Evolutionary conservation across 345 rosid genomes (phyloP).

Genomic region (Sisymbrium altissimum): DNA sequence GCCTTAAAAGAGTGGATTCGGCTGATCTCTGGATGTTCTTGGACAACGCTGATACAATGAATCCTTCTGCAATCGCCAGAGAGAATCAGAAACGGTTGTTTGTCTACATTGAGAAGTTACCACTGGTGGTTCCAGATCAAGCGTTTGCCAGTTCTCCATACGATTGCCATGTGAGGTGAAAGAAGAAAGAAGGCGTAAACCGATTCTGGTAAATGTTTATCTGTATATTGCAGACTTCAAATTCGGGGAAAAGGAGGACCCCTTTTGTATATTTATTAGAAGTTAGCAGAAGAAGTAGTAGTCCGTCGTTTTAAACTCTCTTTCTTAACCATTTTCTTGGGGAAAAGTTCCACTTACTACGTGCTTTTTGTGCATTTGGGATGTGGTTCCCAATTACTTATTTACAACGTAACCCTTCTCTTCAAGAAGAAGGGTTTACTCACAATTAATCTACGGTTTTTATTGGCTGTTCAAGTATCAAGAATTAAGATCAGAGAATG

Average conservation of each 20-base stretch:
- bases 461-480: background rate
- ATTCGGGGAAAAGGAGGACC: background rate
- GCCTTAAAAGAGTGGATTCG: constrained; percentile 52
- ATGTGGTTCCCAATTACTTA: background rate
- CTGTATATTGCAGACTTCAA: constrained; percentile 3
- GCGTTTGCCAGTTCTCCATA: constrained; percentile 39
- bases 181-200: background rate
- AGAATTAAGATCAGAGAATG: background rate
- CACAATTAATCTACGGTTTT: background rate
- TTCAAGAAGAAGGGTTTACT: background rate
- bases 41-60: constrained; percentile 44
- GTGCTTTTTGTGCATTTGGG: constrained; percentile 22
- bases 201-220: constrained; percentile 13
- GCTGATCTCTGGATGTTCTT: constrained; percentile 69
- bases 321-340: background rate
- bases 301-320: background rate
- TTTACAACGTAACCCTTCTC: background rate
- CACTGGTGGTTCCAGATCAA: constrained; percentile 55
- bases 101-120: constrained; percentile 63
- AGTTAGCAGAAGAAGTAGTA: constrained; percentile 2
- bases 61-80: constrained; percentile 38
- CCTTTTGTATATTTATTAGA: constrained; percentile 22
- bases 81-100: constrained; percentile 58
- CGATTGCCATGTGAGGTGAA: constrained; percentile 49
- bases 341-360: background rate